These are phyloP conservation scores for Rhizophora apiculata DNA, from an alignment of 345 rosid genomes.

Conservation along the genomic window DNA sequence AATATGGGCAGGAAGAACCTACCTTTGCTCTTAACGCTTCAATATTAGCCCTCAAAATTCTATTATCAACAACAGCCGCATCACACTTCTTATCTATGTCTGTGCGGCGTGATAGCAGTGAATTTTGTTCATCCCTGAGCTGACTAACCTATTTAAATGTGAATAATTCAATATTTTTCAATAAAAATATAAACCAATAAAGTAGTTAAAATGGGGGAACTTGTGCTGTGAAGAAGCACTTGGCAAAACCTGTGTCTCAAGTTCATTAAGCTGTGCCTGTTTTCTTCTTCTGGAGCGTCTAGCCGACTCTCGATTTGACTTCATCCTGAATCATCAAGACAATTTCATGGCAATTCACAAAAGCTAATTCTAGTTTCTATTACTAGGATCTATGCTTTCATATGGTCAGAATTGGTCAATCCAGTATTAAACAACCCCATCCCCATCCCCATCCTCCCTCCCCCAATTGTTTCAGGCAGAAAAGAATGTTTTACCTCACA, in stretches of 20 bases:
- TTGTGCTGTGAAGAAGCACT: conserved; percentile 1
- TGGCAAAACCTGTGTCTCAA: conserved; percentile 72
- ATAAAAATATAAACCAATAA: neutral
- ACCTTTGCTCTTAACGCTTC: conserved; percentile 94
- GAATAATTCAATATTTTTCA: conserved; percentile 10
- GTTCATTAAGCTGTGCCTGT: conserved; percentile 80
- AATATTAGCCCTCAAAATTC: conserved; percentile 93
- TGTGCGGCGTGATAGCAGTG: conserved; percentile 62
- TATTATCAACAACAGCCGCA: conserved; percentile 73
- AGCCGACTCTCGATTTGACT: conserved; percentile 97
- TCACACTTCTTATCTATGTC: conserved; percentile 74
- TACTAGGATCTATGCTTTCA: conserved; percentile 5
- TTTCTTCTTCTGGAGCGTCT: conserved; percentile 95
- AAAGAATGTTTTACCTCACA: too few relatives aligned
- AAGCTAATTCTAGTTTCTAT: neutral
- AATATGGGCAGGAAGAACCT: neutral
- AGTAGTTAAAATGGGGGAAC: conserved; percentile 3
- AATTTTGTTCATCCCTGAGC: conserved; percentile 68
- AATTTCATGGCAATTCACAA: conserved; percentile 6
- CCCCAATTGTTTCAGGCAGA: too few relatives aligned
- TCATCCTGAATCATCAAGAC: conserved; percentile 57
- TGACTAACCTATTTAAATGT: conserved; percentile 60
- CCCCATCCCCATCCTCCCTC: neutral
- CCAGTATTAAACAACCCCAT: neutral
- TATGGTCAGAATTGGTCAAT: conserved; percentile 3